Percentiles rank a stretch among this genome's conserved stretches.
Evolutionary conservation across 169 alveolate species (phyloP).

Genomic region (Babesia microti): DNA sequence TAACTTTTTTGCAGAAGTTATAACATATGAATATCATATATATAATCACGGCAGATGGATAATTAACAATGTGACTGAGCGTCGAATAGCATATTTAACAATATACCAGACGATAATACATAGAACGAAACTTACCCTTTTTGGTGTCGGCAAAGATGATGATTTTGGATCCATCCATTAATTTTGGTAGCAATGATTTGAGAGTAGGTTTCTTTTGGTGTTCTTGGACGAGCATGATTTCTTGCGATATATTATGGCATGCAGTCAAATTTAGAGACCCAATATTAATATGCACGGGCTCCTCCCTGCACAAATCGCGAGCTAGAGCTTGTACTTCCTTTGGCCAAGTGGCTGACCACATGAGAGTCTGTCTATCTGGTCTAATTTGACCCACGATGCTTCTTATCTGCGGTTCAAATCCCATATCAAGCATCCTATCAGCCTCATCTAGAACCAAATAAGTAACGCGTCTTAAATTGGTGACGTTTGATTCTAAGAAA

Average conservation of each 20-base stretch:
- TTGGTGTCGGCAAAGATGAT: constrained; percentile 80
- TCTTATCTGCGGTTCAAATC: constrained; percentile 96
- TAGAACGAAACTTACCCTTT: no score
- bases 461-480: constrained; percentile 90
- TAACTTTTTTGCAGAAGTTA: no score
- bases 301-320: constrained; percentile 81
- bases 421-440: constrained; percentile 97
- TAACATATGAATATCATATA: no score
- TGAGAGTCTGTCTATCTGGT: constrained; percentile 86
- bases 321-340: constrained; percentile 88
- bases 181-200: constrained; percentile 45
- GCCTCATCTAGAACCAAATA: constrained; percentile 98
- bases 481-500: constrained; percentile 79
- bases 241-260: constrained; percentile 82
- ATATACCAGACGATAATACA: no score
- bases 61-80: no score
- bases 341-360: constrained; percentile 99
- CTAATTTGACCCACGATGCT: constrained; percentile 80
- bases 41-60: no score
- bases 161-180: constrained; percentile 69
- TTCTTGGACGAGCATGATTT: constrained; percentile 65
- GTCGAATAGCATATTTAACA: no score
- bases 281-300: constrained; percentile 91
- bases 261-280: constrained; percentile 86
- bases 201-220: constrained; percentile 43